phyloP scores from a whole-genome alignment of 805 yeast species.

The Lipomyces yamadae region DNA sequence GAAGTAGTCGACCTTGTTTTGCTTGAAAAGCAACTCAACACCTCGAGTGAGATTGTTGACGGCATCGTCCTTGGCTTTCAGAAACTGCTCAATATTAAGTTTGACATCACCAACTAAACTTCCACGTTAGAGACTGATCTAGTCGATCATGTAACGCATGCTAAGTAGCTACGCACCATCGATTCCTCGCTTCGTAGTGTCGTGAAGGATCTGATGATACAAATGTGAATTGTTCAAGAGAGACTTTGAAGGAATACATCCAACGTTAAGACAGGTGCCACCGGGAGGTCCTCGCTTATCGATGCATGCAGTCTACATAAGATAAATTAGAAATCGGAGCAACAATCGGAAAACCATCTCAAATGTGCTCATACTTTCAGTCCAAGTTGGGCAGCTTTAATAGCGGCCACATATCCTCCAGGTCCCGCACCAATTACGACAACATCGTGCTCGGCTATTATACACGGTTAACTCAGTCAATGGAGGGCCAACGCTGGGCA shows the following conservation, averaged over 20 bases:
- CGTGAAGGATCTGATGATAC: slow-evolving; percentile 86
- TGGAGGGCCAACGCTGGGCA: background rate
- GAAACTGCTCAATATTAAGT: slow-evolving; percentile 77
- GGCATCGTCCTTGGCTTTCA: slow-evolving; percentile 88
- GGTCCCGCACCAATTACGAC: slow-evolving; percentile 99
- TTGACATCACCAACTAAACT: slow-evolving; percentile 58
- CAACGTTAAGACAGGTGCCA: slow-evolving; percentile 98
- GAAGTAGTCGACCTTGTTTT: slow-evolving; percentile 90
- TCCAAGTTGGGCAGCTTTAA: slow-evolving; percentile 97
- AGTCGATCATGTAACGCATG: background rate
- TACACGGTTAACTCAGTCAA: background rate
- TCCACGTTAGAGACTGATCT: slow-evolving; percentile 5
- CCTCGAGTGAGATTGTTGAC: slow-evolving; percentile 92
- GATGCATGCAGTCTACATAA: slow-evolving; percentile 76
- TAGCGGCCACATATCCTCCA: slow-evolving; percentile 99
- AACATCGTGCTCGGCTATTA: slow-evolving; percentile 69
- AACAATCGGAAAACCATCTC: background rate
- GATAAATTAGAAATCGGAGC: background rate
- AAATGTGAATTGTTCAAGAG: slow-evolving; percentile 91
- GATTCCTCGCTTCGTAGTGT: slow-evolving; percentile 86
- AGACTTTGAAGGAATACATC: slow-evolving; percentile 98
- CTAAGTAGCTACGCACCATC: slow-evolving; percentile 55
- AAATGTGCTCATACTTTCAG: slow-evolving; percentile 50
- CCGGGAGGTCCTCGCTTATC: slow-evolving; percentile 97
- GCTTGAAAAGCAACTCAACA: slow-evolving; percentile 91